Evolutionary conservation across 2,329 filamentous ascomycete species (phyloP), one percentile per base, ranked within the genome.

Genomic region (Chaetomiaceae sp.): DNA sequence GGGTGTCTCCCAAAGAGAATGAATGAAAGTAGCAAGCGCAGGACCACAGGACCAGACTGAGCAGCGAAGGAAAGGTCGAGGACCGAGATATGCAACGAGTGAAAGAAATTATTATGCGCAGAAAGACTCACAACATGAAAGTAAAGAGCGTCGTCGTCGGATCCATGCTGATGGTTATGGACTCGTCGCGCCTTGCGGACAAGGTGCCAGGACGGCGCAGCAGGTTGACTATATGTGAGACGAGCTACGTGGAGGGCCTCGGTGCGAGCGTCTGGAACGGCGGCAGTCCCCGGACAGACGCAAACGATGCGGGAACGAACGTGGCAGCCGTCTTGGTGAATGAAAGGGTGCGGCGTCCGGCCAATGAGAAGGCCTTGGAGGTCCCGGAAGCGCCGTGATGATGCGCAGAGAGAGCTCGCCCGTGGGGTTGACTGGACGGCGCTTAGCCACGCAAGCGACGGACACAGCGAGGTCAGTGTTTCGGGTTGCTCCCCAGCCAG

Each of bases 121-220:
- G 64, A 53, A 63, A 63, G 53, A 83, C 82, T 81, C 74, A 85
- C 83, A 85, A 70, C 71, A 83, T 77, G 68, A 88, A 87, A 56
- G 84, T 86, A 66, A 86, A 78, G 61, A 88, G 80, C 55, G 84
- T 84, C 20, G 83, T 86, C 38, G 75, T 75, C 49, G 80, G 80
- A 69, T 83, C 79, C 80, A 83, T 82, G 66, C 49, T 62, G 58
- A 56, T 38, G 55, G 33, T 44, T 46, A 60, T 59, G 54, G 61
- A 63, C 38, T 64, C 58, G 58, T 47, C 59, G 59, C 59, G 57
- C 58, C 27, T 56, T 61, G 19, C 22, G 19, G 51, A 47, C 31
- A 39, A 17, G 42, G 46, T 52, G 6, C 31, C 14, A 3, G 29
- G 38, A 55, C 27, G 52, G 48, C 44, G 48, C 45, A 39, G 40